Percentiles rank a stretch among this genome's conserved stretches.
Evolutionary conservation across 2,329 filamentous ascomycete genomes (phyloP).

Genomic region (Pestalotiopsis sp.): DNA sequence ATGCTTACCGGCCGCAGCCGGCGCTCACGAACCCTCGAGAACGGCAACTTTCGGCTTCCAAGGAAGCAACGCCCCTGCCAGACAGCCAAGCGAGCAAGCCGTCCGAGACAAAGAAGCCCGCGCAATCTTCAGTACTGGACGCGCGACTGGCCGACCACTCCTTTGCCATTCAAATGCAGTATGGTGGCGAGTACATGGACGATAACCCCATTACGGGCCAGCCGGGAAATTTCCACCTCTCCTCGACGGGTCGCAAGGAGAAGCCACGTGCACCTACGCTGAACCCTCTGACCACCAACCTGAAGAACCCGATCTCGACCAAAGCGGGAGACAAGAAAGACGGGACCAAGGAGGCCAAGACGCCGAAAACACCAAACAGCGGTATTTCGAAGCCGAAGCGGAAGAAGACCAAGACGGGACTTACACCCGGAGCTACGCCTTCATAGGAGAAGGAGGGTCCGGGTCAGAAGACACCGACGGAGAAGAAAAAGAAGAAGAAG

Average conservation of each 20-base stretch:
- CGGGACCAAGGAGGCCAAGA: constrained; percentile 30
- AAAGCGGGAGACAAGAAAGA: constrained; percentile 28
- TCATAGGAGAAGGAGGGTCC: constrained; percentile 18
- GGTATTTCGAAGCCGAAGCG: constrained; percentile 35
- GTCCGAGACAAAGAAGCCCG: constrained; percentile 14
- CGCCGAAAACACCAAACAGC: constrained; percentile 36
- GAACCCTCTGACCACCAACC: constrained; percentile 26
- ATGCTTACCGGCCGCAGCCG: constrained; percentile 49
- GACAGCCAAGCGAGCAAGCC: constrained; percentile 21
- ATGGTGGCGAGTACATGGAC: constrained; percentile 67
- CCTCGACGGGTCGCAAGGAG: constrained; percentile 60
- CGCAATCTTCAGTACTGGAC: constrained; percentile 22
- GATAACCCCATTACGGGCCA: constrained; percentile 69
- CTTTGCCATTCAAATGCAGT: constrained; percentile 57
- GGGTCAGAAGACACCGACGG: not conserved
- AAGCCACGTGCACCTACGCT: constrained; percentile 28
- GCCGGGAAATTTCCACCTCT: constrained; percentile 67
- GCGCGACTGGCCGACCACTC: constrained; percentile 58
- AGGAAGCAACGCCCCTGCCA: constrained; percentile 51
- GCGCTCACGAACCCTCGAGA: constrained; percentile 23
- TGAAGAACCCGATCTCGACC: constrained; percentile 20
- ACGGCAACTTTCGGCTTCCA: constrained; percentile 40
- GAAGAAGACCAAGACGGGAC: constrained; percentile 36
- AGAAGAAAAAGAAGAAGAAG: not conserved
- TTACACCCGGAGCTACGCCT: constrained; percentile 25